Conservation (phyloP, 2,329 filamentous ascomycete genomes). For the Aureobasidium mangrovei region DNA sequence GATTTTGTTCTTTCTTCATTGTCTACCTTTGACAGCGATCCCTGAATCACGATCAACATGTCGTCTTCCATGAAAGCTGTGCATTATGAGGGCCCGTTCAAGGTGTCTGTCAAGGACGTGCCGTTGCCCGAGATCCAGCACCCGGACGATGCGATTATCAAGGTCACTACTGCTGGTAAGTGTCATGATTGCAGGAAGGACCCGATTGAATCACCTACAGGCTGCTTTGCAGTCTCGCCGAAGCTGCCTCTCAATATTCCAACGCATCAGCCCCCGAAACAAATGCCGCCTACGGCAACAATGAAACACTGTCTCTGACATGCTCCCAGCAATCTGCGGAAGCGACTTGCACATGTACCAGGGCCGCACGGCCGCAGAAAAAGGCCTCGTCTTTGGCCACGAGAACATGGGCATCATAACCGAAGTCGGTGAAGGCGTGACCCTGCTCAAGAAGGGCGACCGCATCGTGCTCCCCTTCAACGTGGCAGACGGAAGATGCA, state of each 20-base stretch:
- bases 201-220: background rate
- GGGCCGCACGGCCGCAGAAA: constrained; percentile 53
- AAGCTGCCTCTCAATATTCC: too few relatives aligned
- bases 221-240: too few relatives aligned
- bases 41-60: background rate
- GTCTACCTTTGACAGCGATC: background rate
- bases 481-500: constrained; percentile 54
- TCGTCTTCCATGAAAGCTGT: constrained; percentile 45
- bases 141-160: constrained; percentile 57
- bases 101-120: constrained; percentile 54
- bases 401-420: constrained; percentile 54
- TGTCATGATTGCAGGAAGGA: background rate
- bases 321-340: constrained; percentile 17
- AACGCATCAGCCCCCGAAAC: too few relatives aligned
- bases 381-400: constrained; percentile 54
- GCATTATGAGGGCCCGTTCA: constrained; percentile 53
- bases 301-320: background rate
- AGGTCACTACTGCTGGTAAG: constrained; percentile 52
- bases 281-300: background rate
- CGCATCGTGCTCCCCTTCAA: constrained; percentile 59
- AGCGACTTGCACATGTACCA: constrained; percentile 51
- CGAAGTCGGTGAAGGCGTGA: constrained; percentile 50
- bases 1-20: background rate
- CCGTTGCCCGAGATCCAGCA: constrained; percentile 51
- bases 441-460: constrained; percentile 53